Evolutionary conservation across 2,329 filamentous ascomycete genomes (phyloP).

Genomic region (Ambrosiella xylebori): DNA sequence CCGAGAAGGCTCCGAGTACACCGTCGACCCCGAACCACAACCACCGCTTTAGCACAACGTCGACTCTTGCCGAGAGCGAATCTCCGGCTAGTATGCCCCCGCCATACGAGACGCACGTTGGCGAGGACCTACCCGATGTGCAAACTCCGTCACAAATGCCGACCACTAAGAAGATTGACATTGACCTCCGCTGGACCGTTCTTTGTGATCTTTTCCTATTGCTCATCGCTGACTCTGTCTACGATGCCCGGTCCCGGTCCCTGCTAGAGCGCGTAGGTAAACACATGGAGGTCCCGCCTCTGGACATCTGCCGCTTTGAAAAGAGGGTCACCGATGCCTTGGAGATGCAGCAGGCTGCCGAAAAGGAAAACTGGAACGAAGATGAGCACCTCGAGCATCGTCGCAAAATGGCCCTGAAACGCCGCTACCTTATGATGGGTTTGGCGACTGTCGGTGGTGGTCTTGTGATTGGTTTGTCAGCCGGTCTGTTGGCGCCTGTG

Average conservation of each 20-base stretch:
- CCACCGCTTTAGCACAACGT: slow-evolving; percentile 13
- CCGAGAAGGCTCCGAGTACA: slow-evolving; percentile 24
- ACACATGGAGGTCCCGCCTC: slow-evolving; percentile 67
- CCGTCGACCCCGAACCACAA: slow-evolving; percentile 8
- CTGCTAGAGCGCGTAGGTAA: slow-evolving; percentile 70
- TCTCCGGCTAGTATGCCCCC: slow-evolving; percentile 34
- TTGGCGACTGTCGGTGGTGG: slow-evolving; percentile 89
- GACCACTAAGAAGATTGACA: slow-evolving; percentile 69
- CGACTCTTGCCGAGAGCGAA: slow-evolving; percentile 22
- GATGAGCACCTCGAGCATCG: slow-evolving; percentile 81
- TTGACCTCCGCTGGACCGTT: slow-evolving; percentile 92
- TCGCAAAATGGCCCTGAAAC: slow-evolving; percentile 63
- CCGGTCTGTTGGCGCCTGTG: slow-evolving; percentile 76
- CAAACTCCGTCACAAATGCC: slow-evolving; percentile 70
- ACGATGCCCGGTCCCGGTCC: slow-evolving; percentile 73
- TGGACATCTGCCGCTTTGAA: slow-evolving; percentile 92
- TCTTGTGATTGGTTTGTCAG: slow-evolving; percentile 85
- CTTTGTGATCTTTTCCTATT: slow-evolving; percentile 90
- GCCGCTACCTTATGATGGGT: slow-evolving; percentile 86
- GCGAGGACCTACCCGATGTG: slow-evolving; percentile 60
- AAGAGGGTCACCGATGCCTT: slow-evolving; percentile 91
- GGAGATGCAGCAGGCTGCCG: slow-evolving; percentile 90
- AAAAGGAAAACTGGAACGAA: slow-evolving; percentile 96
- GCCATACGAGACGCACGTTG: slow-evolving; percentile 44
- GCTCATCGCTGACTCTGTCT: slow-evolving; percentile 87